A percentile compares a stretch with the other conserved stretches of the same genome.
Evolutionary conservation across 306 rosid genomes (phyloP).

Genomic region (Elaeagnus macrophylla): DNA sequence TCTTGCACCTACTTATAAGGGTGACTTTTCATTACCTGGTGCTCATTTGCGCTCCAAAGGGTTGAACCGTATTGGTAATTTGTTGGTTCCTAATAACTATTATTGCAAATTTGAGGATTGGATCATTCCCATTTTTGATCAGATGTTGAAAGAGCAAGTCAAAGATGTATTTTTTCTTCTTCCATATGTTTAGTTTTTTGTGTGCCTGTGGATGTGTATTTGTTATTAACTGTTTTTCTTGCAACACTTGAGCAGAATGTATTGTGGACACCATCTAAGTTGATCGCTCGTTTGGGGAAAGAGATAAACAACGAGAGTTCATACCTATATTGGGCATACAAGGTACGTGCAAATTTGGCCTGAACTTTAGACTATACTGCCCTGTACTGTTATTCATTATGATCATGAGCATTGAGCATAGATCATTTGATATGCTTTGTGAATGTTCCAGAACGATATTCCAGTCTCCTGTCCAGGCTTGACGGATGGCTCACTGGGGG

Average conservation of each 20-base stretch:
- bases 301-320: conserved; percentile 73
- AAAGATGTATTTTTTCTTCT: conserved; percentile 38
- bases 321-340: conserved; percentile 88
- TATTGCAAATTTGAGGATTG: conserved; percentile 96
- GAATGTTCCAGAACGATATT: conserved; percentile 60
- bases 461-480: conserved; percentile 89
- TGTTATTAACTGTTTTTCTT: not conserved
- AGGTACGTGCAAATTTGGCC: conserved; percentile 35
- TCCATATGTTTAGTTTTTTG: not conserved
- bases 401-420: not conserved
- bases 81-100: conserved; percentile 83
- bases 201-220: not conserved
- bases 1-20: conserved; percentile 84
- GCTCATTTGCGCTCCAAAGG: conserved; percentile 73
- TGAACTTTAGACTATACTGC: not conserved
- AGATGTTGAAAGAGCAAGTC: conserved; percentile 75
- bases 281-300: conserved; percentile 80
- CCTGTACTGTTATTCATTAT: too few species aligned
- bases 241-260: conserved; percentile 35
- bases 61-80: conserved; percentile 85
- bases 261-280: conserved; percentile 81
- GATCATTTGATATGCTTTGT: conserved; percentile 6
- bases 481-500: conserved; percentile 96
- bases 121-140: conserved; percentile 84
- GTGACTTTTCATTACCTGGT: conserved; percentile 70